Base-by-base conservation (phyloP, 176 grass and related monocot species). In the Cocos nucifera region DNA sequence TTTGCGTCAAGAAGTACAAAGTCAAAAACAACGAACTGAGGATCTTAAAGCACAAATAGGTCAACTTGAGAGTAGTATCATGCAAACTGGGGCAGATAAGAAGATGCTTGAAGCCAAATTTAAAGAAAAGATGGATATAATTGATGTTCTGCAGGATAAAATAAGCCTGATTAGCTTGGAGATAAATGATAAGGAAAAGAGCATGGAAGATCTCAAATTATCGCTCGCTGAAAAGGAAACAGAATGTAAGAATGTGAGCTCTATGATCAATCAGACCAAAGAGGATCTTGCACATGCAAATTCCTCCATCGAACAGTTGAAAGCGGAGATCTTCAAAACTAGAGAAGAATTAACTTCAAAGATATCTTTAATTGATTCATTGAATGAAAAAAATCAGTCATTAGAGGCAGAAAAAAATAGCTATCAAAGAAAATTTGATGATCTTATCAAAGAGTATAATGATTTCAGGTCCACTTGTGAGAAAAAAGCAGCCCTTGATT, bases 211-310 rank as follows among this genome's bases (percentile, higher is more conserved):
- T 62, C 82, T 99, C 63, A 79, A 70, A 44, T 80, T 69, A 49
- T 78, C 71, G 48, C 81, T 99, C 86, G 77, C 81, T 22, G 65
- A 54, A 4, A 99, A 93, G 59, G 85, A 99, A 80, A 61, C 57
- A 61, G 85, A 86, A 66, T 86, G 70, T 61, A 59, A 83, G 61
- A 76, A 82, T 17, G 65, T 99, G 24, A 56, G 22, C 3, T 67
- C 77, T 61, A 72, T 64, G 22, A 74, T 74, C 58, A 72, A 83
- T 76, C 48, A 75, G 64, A 74, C 70, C 65, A 86, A 83, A 67
- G 58, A 70, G 64, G 88, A 66, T 24, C 71, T 93, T 61, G 70
- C 83, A 49, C 26, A 76, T 62, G 77, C 88, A 79, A 81, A 86
- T 78, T 74, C 79, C 53, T 84, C 80, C 55, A 66, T 89, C 73